Conservation (phyloP, 2,329 filamentous ascomycete genomes). For the Thelonectria rubi region DNA sequence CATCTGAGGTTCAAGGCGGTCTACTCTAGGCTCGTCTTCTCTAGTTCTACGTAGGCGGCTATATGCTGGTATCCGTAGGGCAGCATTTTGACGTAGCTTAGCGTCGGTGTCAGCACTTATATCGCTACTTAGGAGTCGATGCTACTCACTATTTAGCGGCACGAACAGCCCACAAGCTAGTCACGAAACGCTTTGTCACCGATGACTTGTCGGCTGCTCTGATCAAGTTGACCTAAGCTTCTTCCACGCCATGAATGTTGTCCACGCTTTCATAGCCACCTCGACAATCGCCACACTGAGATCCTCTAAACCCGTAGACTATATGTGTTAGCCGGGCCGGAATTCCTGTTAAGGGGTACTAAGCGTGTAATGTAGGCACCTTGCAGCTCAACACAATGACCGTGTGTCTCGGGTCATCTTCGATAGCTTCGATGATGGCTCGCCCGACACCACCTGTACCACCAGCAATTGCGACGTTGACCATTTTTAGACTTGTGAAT, state of each 20-base stretch:
- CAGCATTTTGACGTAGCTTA: background rate
- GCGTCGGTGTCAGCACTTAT: background rate
- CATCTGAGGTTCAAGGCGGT: conserved; percentile 7
- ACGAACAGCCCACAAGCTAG: conserved; percentile 2
- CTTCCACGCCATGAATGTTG: background rate
- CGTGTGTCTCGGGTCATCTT: background rate
- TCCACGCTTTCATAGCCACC: too few relatives aligned
- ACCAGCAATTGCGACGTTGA: background rate
- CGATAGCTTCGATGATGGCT: background rate
- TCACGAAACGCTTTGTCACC: background rate
- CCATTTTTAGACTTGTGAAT: too few relatives aligned
- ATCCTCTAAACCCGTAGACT: too few relatives aligned
- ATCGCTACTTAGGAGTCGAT: too few relatives aligned
- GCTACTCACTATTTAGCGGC: too few relatives aligned
- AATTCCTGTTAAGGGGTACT: too few relatives aligned
- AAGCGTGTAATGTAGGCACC: too few relatives aligned
- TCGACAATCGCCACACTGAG: too few relatives aligned
- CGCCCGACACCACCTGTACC: conserved; percentile 5
- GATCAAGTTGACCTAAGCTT: background rate
- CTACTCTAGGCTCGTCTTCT: conserved; percentile 1
- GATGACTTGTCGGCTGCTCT: background rate
- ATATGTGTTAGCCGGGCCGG: too few relatives aligned
- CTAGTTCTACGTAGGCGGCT: background rate
- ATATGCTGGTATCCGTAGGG: background rate
- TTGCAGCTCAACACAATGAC: background rate